Conservation (phyloP, 208 protist genomes). For the Phytomonas serpens region DNA sequence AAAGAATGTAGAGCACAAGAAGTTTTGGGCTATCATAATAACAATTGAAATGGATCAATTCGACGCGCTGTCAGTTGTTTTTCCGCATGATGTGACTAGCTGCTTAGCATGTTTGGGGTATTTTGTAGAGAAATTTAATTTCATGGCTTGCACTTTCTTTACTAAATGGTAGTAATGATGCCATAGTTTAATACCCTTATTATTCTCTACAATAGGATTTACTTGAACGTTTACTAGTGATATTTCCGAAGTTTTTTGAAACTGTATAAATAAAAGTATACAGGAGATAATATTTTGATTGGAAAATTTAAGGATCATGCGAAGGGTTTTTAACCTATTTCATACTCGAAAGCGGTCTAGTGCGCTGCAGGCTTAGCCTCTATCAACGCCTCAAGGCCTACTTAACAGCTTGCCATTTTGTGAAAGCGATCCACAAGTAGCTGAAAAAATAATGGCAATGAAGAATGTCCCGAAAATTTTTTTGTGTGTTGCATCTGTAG, state of each 20-base stretch:
- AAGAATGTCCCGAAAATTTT: conserved; percentile 8
- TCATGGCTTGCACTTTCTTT: conserved; percentile 39
- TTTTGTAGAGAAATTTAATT: conserved; percentile 56
- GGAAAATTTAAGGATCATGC: conserved; percentile 58
- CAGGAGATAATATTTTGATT: conserved; percentile 28
- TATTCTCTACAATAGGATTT: conserved; percentile 67
- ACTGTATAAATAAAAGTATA: conserved; percentile 51
- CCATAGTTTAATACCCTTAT: conserved; percentile 71
- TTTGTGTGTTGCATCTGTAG: conserved; percentile 32
- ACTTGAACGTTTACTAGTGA: conserved; percentile 45
- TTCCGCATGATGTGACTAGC: conserved; percentile 36
- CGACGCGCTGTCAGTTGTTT: conserved; percentile 53
- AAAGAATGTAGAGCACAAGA: conserved; percentile 13
- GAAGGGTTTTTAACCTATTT: conserved; percentile 74
- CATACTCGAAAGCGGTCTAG: conserved; percentile 65
- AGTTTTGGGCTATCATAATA: conserved; percentile 56
- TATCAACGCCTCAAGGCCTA: conserved; percentile 46
- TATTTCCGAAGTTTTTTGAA: conserved; percentile 49
- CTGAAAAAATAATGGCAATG: conserved; percentile 5
- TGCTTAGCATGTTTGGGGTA: conserved; percentile 41
- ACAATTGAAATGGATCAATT: conserved; percentile 69
- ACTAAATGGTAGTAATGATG: conserved; percentile 46
- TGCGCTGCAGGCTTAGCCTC: conserved; percentile 41
- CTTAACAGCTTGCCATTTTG: conserved; percentile 37
- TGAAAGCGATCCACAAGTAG: conserved; percentile 17